Conservation (phyloP, 495 filamentous ascomycete genomes). For the Cercophora samala region DNA sequence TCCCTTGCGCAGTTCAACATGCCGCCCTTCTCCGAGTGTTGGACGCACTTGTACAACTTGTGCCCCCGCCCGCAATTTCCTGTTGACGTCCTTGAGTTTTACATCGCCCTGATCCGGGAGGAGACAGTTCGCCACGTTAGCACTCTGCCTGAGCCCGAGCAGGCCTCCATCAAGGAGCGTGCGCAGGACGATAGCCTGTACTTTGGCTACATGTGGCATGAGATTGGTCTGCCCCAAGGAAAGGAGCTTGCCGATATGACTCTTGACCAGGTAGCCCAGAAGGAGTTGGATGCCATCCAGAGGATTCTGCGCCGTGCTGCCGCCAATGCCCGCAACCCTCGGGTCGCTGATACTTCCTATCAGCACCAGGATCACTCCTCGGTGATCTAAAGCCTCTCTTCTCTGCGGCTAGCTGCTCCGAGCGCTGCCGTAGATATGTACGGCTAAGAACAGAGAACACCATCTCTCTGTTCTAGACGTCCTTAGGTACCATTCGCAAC, state of each 20-base stretch:
- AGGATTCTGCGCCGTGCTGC: constrained; percentile 32
- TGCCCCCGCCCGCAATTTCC: constrained; percentile 40
- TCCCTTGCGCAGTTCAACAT: constrained; percentile 31
- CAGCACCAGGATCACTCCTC: not conserved
- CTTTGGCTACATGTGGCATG: constrained; percentile 47
- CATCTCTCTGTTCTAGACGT: not conserved
- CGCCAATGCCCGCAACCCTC: not conserved
- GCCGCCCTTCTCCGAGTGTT: constrained; percentile 38
- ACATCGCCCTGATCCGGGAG: constrained; percentile 50
- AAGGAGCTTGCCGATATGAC: constrained; percentile 33
- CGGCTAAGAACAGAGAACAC: not conserved
- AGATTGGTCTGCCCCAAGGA: constrained; percentile 33
- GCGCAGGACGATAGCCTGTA: constrained; percentile 36
- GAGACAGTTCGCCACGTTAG: constrained; percentile 36
- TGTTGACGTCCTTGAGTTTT: constrained; percentile 50
- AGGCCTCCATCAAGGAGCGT: constrained; percentile 16
- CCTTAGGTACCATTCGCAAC: not conserved
- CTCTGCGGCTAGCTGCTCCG: not conserved
- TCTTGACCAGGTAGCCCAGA: constrained; percentile 31
- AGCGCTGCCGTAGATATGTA: not conserved
- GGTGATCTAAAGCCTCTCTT: not conserved
- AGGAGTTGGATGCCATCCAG: constrained; percentile 44
- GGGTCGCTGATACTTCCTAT: not conserved
- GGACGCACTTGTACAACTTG: constrained; percentile 43
- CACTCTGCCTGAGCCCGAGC: constrained; percentile 13